These are phyloP conservation scores for Begonia loranthoides DNA, from an alignment of 306 rosid species.

Conservation along the genomic window DNA sequence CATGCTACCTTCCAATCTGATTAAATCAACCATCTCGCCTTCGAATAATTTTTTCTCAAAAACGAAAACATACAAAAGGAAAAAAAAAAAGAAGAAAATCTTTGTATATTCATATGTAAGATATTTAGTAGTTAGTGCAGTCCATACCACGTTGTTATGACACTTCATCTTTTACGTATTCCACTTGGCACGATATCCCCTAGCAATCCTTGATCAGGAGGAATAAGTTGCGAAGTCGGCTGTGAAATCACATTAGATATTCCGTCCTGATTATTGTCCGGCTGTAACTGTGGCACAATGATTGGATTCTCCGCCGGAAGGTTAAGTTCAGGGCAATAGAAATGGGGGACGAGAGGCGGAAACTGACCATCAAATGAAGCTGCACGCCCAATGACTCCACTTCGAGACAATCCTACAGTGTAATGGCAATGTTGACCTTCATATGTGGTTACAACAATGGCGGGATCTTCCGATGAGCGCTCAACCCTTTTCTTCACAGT, in stretches of 20 bases:
- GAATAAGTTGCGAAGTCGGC: slow-evolving; percentile 9
- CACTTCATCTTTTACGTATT: slow-evolving; percentile 38
- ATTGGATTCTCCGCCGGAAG: slow-evolving; percentile 16
- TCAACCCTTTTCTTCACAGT: slow-evolving; percentile 94
- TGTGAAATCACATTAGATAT: slow-evolving; percentile 12
- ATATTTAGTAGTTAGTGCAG: too few species aligned
- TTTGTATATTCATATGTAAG: too few species aligned
- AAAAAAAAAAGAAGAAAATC: too few species aligned
- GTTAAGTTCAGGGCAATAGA: slow-evolving; percentile 38
- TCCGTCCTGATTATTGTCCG: slow-evolving; percentile 7
- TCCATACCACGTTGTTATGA: too few species aligned
- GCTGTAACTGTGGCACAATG: slow-evolving; percentile 12
- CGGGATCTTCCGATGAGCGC: slow-evolving; percentile 75
- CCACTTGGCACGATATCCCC: slow-evolving; percentile 79
- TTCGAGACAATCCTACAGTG: slow-evolving; percentile 58
- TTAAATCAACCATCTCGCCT: too few species aligned
- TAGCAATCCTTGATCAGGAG: slow-evolving; percentile 63
- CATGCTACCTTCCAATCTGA: too few species aligned
- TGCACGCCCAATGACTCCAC: slow-evolving; percentile 29
- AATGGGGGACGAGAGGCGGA: slow-evolving; percentile 31
- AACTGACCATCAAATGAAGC: slow-evolving; percentile 23
- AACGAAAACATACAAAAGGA: too few species aligned
- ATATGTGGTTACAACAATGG: slow-evolving; percentile 72
- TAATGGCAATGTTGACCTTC: slow-evolving; percentile 98
- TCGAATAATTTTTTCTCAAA: too few species aligned